Percentiles rank a stretch among this genome's conserved stretches.
Conservation (phyloP, 257 asterid species). For the Fraxinus cuspidata region DNA sequence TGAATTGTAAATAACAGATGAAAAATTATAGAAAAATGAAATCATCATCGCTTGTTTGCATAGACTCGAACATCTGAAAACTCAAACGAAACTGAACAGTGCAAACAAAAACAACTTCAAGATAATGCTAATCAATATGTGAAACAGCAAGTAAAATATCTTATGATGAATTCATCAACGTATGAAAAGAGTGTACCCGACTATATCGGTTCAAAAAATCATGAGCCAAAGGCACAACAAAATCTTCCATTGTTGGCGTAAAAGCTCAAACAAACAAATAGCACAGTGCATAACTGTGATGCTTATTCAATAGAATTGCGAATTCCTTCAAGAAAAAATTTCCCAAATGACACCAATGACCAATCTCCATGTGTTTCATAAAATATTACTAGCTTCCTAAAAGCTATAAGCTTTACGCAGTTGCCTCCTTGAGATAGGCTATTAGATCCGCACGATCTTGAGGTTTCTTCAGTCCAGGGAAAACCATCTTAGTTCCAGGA, state of each 20-base stretch:
- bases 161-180: not conserved
- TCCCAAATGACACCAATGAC: conserved; percentile 17
- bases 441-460: conserved; percentile 89
- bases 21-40: no score
- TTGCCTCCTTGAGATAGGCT: conserved; percentile 77
- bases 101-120: not conserved
- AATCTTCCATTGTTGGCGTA: conserved; percentile 35
- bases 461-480: conserved; percentile 98
- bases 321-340: conserved; percentile 25
- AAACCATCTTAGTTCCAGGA: conserved; percentile 97
- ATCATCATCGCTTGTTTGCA: not conserved
- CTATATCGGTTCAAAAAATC: conserved; percentile 28
- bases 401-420: conserved; percentile 46
- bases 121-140: not conserved
- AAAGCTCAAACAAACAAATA: conserved; percentile 23
- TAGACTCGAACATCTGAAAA: not conserved
- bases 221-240: conserved; percentile 23
- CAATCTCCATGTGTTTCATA: conserved; percentile 7
- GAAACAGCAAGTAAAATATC: not conserved
- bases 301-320: conserved; percentile 33
- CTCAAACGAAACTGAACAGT: not conserved
- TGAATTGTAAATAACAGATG: no score
- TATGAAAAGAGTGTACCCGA: not conserved
- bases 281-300: conserved; percentile 29
- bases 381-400: not conserved